Conservation (phyloP, 176 grass and related monocot species). For the Lolium multiflorum region DNA sequence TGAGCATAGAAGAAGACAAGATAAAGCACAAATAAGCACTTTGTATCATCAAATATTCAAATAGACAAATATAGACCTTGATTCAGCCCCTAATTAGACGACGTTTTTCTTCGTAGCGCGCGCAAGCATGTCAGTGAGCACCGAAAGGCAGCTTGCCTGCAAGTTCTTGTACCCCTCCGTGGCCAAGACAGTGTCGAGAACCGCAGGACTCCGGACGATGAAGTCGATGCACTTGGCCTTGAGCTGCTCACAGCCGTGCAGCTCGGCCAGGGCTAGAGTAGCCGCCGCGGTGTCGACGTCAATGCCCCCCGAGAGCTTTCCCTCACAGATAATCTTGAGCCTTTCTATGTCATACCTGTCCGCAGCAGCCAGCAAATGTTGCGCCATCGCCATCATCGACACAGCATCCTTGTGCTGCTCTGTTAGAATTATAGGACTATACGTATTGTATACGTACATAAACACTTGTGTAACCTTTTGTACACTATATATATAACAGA, state of each 20-base stretch:
- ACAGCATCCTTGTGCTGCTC: neutral
- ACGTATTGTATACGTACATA: too few species aligned
- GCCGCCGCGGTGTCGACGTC: neutral
- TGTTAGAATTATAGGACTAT: too few species aligned
- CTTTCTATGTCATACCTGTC: constrained; percentile 35
- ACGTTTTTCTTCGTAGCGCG: neutral
- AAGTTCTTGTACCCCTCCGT: constrained; percentile 23
- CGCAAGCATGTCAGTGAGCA: neutral
- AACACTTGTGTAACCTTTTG: too few species aligned
- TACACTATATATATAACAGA: too few species aligned
- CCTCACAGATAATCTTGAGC: constrained; percentile 26
- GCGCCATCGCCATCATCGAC: neutral
- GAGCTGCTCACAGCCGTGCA: constrained; percentile 31
- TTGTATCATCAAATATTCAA: neutral
- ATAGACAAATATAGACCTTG: neutral
- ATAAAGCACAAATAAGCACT: neutral
- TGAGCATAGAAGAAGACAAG: neutral
- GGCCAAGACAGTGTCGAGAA: constrained; percentile 34
- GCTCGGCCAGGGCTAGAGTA: constrained; percentile 30
- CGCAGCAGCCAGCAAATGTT: constrained; percentile 39
- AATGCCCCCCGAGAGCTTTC: neutral
- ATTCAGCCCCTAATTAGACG: neutral
- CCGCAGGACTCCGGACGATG: neutral
- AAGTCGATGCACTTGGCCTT: constrained; percentile 30
- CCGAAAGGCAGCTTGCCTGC: neutral